Base-by-base conservation (phyloP, 306 rosid species). In the Carpinus viminea region DNA sequence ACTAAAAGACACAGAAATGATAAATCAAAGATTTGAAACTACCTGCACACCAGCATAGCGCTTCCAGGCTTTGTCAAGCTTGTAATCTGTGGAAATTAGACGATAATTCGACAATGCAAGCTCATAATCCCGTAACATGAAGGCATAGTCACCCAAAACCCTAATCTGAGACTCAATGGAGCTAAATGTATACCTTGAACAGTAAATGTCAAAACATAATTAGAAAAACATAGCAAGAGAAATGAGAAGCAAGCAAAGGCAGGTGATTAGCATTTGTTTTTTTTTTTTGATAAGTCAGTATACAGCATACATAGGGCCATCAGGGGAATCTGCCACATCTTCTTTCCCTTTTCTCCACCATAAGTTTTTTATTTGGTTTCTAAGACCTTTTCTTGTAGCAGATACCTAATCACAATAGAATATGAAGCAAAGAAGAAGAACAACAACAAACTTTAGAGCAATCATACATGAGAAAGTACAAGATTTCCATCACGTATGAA, bases 311-410 rank as follows among this genome's bases (percentile, higher is more conserved):
- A 38, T 85, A 47, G 96, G 90, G 78, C 97, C 99, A 80, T 66
- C 76, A 66, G 87, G 90, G 71, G 93, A 87, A 80, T 96, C 99
- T 65, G 79, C 89, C 54, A 80, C 61, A 41, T 96, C 99, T 20
- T 93, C 99, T 89, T 95, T 96, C 84, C 99, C 99, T 87, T 96
- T 96, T 83, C 99, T 91, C 99, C 99, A 96, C 99, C 99, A 96
- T 83, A 96, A 83, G 84, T 89, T 96, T 85, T 96, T 96, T 52
- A 96, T 84, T 88, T 96, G 99, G 88, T 96, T 96, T 85, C 80
- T 90, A 74, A 96, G 87, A 80, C 99, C 99, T 83, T 91, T 96
- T 76, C 99, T 90, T 26, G 98, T 86, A 38, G 98, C 96, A 72
- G 98, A 84, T 83, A 96, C 98, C 99, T 96, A 89, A 71, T 68